Conservation (phyloP, 176 grass and related monocot species). For the Rhipidocladum racemiflorum region DNA sequence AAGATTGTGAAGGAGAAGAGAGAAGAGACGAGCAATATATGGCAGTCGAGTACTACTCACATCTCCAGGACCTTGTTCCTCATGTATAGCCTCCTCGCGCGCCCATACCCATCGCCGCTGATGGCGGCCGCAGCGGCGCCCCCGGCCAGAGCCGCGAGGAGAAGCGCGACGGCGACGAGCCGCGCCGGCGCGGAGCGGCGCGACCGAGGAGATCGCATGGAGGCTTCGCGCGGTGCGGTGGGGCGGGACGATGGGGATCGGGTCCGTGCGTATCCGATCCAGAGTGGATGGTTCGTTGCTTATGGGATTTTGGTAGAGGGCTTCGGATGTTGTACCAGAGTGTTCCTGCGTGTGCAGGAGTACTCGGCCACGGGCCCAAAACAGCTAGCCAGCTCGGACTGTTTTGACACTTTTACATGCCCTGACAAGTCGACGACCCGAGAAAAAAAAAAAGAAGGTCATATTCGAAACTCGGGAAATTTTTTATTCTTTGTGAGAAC, state of each 20-base stretch:
- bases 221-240: neutral
- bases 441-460: too few relatives aligned
- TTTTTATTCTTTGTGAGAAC: too few relatives aligned
- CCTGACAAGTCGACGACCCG: too few relatives aligned
- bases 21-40: neutral
- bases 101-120: slow-evolving; percentile 46
- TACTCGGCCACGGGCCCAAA: too few relatives aligned
- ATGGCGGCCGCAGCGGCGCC: neutral
- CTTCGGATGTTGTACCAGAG: too few relatives aligned
- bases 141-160: slow-evolving; percentile 16
- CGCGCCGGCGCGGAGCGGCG: neutral
- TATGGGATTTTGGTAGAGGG: too few relatives aligned
- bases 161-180: slow-evolving; percentile 13
- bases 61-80: slow-evolving; percentile 80
- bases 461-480: too few relatives aligned
- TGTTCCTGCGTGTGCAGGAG: too few relatives aligned
- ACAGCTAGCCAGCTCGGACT: too few relatives aligned
- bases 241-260: slow-evolving; percentile 25
- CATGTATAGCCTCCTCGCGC: slow-evolving; percentile 59
- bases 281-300: neutral
- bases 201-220: slow-evolving; percentile 36
- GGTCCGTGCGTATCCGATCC: neutral
- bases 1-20: neutral
- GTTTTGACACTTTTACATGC: too few relatives aligned
- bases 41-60: slow-evolving; percentile 56